Conservation (phyloP, 768 basidiomycete species). For the Suillus alpinus region DNA sequence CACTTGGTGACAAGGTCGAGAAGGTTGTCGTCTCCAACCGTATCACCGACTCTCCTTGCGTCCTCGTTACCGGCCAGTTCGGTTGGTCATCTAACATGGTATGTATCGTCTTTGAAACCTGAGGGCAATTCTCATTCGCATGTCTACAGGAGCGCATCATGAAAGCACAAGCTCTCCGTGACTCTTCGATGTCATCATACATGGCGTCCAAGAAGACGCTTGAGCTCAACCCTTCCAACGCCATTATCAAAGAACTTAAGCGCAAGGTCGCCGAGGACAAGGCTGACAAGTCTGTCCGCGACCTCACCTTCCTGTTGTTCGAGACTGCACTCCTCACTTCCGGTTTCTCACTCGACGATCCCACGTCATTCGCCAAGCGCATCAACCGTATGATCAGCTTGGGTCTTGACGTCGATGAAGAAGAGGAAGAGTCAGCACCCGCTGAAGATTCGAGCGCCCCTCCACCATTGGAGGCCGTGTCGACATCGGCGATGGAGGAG, state of each 20-base stretch:
- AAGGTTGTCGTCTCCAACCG: slow-evolving; percentile 98
- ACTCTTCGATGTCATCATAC: slow-evolving; percentile 97
- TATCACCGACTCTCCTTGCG: slow-evolving; percentile 94
- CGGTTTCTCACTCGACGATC: slow-evolving; percentile 94
- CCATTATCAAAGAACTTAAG: slow-evolving; percentile 95
- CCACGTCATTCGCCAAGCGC: slow-evolving; percentile 90
- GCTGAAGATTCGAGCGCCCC: slow-evolving; percentile 49
- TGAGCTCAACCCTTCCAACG: slow-evolving; percentile 89
- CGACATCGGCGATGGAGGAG: slow-evolving; percentile 94
- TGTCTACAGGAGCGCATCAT: slow-evolving; percentile 83
- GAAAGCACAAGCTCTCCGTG: slow-evolving; percentile 97
- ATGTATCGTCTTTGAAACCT: slow-evolving; percentile 17
- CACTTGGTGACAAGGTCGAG: slow-evolving; percentile 98
- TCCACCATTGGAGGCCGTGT: slow-evolving; percentile 53
- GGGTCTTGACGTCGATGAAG: slow-evolving; percentile 87
- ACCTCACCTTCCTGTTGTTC: slow-evolving; percentile 92
- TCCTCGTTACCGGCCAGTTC: slow-evolving; percentile 97
- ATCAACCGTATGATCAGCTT: slow-evolving; percentile 96
- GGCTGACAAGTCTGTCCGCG: slow-evolving; percentile 97
- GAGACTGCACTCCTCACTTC: slow-evolving; percentile 96
- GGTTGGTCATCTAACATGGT: slow-evolving; percentile 99
- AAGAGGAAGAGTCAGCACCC: slow-evolving; percentile 45
- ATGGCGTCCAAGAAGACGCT: slow-evolving; percentile 99
- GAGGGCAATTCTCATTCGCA: background rate
- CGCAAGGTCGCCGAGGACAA: slow-evolving; percentile 95